Evolutionary conservation across 371 early-diverging fungal species (phyloP).

Genomic region (Apophysomyces elegans): DNA sequence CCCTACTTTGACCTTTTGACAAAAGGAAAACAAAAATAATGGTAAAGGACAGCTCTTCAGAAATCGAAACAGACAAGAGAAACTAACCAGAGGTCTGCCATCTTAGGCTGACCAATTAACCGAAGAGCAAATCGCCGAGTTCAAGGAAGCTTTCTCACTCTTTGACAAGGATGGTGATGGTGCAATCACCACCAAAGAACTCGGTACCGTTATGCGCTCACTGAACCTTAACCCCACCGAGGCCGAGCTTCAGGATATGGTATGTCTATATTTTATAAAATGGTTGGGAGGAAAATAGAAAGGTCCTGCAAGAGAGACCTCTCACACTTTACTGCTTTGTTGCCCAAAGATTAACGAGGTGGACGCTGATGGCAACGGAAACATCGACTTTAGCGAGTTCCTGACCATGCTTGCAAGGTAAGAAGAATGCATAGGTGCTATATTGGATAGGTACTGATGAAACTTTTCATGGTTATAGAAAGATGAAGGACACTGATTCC

Average conservation of each 20-base stretch:
- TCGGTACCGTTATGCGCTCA: conserved; percentile 93
- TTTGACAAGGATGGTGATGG: conserved; percentile 85
- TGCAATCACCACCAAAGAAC: conserved; percentile 82
- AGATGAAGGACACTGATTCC: conserved; percentile 54
- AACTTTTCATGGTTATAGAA: conserved; percentile 27
- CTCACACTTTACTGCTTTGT: background rate
- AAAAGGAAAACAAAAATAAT: background rate
- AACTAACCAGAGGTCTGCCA: background rate
- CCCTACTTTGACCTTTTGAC: background rate
- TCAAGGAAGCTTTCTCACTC: conserved; percentile 48
- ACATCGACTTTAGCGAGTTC: conserved; percentile 93
- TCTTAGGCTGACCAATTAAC: conserved; percentile 88
- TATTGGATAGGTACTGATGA: background rate
- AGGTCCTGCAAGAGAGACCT: background rate
- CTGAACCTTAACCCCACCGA: conserved; percentile 86
- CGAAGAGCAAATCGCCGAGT: conserved; percentile 92
- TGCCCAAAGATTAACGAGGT: conserved; percentile 76
- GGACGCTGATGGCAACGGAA: conserved; percentile 92
- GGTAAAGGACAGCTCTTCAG: background rate
- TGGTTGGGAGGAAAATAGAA: background rate
- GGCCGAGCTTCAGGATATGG: conserved; percentile 82
- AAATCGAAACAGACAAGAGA: background rate
- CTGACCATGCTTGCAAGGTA: conserved; percentile 88
- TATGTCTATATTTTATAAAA: conserved; percentile 15
- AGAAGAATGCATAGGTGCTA: background rate